Percentiles rank a stretch among this genome's conserved stretches.
Evolutionary conservation across 192 early-diverging fungal species (phyloP).

Genomic region (Rhizophlyctis rosea): DNA sequence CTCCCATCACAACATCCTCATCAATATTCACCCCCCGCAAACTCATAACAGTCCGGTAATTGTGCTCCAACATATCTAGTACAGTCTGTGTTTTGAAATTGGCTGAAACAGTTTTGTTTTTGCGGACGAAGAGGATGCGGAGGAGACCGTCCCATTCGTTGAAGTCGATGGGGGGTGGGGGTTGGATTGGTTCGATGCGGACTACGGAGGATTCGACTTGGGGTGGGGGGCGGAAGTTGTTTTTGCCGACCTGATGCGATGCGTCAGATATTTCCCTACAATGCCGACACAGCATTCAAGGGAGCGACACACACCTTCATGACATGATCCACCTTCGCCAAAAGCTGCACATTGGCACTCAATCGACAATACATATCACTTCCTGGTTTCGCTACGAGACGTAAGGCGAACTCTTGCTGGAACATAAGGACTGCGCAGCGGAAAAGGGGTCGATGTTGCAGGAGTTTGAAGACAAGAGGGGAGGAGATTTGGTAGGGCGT

Average conservation of each 20-base stretch:
- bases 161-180: constrained; percentile 91
- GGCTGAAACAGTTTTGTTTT: constrained; percentile 89
- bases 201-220: constrained; percentile 95
- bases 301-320: constrained; percentile 84
- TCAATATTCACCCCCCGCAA: no score
- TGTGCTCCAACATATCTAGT: constrained; percentile 88
- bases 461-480: constrained; percentile 90
- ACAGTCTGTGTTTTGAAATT: constrained; percentile 88
- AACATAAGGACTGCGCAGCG: constrained; percentile 95
- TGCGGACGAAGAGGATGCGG: constrained; percentile 87
- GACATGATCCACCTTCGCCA: constrained; percentile 89
- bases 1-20: no score
- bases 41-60: constrained; percentile 92
- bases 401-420: constrained; percentile 96
- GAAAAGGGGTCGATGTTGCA: constrained; percentile 80
- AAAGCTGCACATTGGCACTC: constrained; percentile 90
- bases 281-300: no score
- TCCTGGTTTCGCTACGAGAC: constrained; percentile 90
- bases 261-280: no score
- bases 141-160: constrained; percentile 97
- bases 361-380: constrained; percentile 89
- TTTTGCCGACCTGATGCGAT: constrained; percentile 79
- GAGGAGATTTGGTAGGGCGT: constrained; percentile 99
- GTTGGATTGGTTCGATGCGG: constrained; percentile 87
- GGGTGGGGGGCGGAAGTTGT: constrained; percentile 97